Base-by-base conservation (phyloP, 2,329 filamentous ascomycete species). In the Penicillium sp. region DNA sequence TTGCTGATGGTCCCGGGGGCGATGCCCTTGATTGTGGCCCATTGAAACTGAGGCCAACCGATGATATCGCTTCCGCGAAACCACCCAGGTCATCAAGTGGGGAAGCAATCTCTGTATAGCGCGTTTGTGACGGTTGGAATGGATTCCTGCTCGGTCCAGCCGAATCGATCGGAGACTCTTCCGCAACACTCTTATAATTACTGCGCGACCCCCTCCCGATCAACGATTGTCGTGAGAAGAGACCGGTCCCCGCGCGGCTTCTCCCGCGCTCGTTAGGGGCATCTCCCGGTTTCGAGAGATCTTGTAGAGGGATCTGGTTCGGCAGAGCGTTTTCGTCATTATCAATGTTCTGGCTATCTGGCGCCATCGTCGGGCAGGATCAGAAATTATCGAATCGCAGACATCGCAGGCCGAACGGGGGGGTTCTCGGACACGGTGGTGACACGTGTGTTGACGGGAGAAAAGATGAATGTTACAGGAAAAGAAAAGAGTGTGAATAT, bases 241-340 rank as follows among this genome's bases (percentile, higher is more conserved):
- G 80, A 73, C 69, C 79, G 73, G 63, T 79, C 75, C 66, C 79
- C 58, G 60, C 65, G 57, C 68, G 68, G 59, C 63, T 64, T 61
- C 68, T 63, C 29, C 73, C 64, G 60, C 67, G 65, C 27, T 69
- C 71, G 31, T 68, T 70, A 19, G 66, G 58, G 35, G 62, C 64
- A 48, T 72, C 73, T 35, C 73, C 72, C 27, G 73, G 70, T 58
- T 74, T 72, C 13, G 78, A 78, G 36, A 90, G 78, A 66, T 88
- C 84, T 73, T 87, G 87, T 58, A 93, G 79, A 59, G 89, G 89
- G 76, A 94, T 93, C 61, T 77, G 75, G 57, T 69, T 61, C n/a
- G 62, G 61, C 23, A 66, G 61, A 53, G 61, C 60, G 52, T 64
- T 64, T 39, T 72, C 66, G 58, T 66, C 58, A 63, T 68, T 58